Evolutionary conservation across 192 early-diverging fungal genomes (phyloP), one percentile per base, ranked within the genome.

Genomic region (Dispira parvispora): DNA sequence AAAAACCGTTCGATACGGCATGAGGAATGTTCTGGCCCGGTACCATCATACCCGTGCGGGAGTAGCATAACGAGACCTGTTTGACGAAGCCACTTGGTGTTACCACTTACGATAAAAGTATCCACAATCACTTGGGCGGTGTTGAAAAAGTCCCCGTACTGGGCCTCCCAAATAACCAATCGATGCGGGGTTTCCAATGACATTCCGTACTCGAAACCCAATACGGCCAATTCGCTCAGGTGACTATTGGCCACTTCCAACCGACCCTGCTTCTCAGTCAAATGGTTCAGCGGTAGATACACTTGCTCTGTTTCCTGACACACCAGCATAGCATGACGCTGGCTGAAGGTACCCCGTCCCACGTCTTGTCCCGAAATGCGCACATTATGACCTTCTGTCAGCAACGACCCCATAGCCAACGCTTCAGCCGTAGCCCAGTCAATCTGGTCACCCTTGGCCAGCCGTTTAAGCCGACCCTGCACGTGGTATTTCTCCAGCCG

Each of bases 121-220:
- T 98, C 95, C 64, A 96, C 87, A 21, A 92, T 89, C 45, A 96
- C 90, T 68, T 98, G 92, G 0, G 92, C 92, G 43, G 88, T 88
- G 69, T 96, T 96, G 81, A 90, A 90, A 68, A 98, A 98, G 71
- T 98, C 95, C 61, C 95, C 95, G 72, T 96, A 98, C 75, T 98
- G 94, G 0, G 92, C 92, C 68, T 96, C 94, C 95, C 95, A 98
- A 47, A 98, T 89, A 49, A 82, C 82, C n/a, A 98, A 73, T 9
- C 80, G 71, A 47, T 88, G 80, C 16, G 95, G 95, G 25, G 81
- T 85, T 68, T 93, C 92, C 69, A 85, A 85, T 5, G 91, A 93
- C 68, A 92, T 86, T 55, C 95, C 95, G 65, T 91, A 88, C 70
- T 98, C 95, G 67, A 95, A 98, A 3, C 88, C 95, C 27, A 98